Evolutionary conservation across 2,329 filamentous ascomycete species (phyloP), one percentile per base, ranked within the genome.

Genomic region (Aspergillus hiratsukae): DNA sequence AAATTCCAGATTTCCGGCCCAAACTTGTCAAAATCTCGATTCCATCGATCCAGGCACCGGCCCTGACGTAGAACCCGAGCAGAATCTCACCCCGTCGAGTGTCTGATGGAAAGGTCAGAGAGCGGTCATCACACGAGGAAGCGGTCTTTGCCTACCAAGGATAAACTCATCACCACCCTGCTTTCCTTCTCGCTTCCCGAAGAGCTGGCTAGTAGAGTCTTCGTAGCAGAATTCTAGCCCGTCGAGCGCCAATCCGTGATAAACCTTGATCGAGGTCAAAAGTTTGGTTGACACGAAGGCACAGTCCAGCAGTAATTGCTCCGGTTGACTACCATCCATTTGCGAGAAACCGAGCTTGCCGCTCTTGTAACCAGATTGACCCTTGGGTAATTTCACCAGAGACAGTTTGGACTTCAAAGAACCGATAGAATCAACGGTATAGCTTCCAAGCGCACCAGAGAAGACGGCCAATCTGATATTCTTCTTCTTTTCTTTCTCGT

Each of bases 201-300:
- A 95, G 3, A 97, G 73, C 69, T 97, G 91, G 54, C 81, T 88
- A 1, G 89, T 88, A 17, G 84, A 82, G 71, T 97, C 91, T 67
- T 97, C 93, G 69, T 96, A 97, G 57, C 89, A 81, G 73, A 99
- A 97, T 71, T 97, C 93, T 21, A 99, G 74, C 0, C 94, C 94
- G 70, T 96, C 88, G 11, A 97, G 69, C 3, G 87, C 87, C 57
- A 80, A 78, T 1, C 89, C 91, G 65, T 91, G 87, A 68, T 91
- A 95, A 14, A 96, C 80, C 58, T 85, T 83, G 55, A 97, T 82
- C 4, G 84, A 84, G 1, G 85, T 87, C 60, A 97, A 78, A 29
- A 96, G 81, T 60, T 91, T 88, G 31, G 85, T 88, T 60, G 86
- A 83, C 41, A 83, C 81, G 49, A 83, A 75, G 14, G 86, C 83